Conservation (phyloP, 345 rosid species). For the Odontarrhena argentea region DNA sequence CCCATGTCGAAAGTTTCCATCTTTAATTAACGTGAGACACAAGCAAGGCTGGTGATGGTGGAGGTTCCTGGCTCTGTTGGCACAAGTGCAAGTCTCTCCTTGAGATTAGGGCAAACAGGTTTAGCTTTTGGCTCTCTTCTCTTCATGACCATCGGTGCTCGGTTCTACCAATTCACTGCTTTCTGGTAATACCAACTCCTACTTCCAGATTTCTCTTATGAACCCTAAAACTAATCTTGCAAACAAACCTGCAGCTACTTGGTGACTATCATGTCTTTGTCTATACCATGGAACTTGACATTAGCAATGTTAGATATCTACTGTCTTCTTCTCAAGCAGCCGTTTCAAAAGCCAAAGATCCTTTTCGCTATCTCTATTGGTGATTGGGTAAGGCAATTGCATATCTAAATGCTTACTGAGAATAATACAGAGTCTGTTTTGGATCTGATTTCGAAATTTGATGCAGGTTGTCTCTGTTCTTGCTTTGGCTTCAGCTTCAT, state of each 20-base stretch:
- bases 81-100: slow-evolving; percentile 70
- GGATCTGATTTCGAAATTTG: background rate
- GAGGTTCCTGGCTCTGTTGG: slow-evolving; percentile 77
- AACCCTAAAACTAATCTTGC: background rate
- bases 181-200: slow-evolving; percentile 58
- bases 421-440: background rate
- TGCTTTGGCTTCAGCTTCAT: slow-evolving; percentile 75
- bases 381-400: slow-evolving; percentile 65
- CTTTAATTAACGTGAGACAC: slow-evolving; percentile 16
- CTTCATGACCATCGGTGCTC: slow-evolving; percentile 80
- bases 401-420: slow-evolving; percentile 6
- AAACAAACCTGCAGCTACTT: slow-evolving; percentile 58
- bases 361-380: slow-evolving; percentile 64
- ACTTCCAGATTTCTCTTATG: background rate
- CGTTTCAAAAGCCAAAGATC: slow-evolving; percentile 60
- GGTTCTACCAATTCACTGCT: slow-evolving; percentile 86
- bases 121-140: slow-evolving; percentile 85
- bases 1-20: slow-evolving; percentile 25
- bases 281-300: slow-evolving; percentile 86
- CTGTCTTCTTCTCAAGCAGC: slow-evolving; percentile 65
- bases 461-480: slow-evolving; percentile 71
- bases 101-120: slow-evolving; percentile 76
- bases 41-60: slow-evolving; percentile 48
- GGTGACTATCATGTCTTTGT: slow-evolving; percentile 84
- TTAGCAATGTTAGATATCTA: slow-evolving; percentile 82